These are phyloP conservation scores for Mycogone perniciosa DNA, from an alignment of 2,329 filamentous ascomycete species.

Conservation along the genomic window DNA sequence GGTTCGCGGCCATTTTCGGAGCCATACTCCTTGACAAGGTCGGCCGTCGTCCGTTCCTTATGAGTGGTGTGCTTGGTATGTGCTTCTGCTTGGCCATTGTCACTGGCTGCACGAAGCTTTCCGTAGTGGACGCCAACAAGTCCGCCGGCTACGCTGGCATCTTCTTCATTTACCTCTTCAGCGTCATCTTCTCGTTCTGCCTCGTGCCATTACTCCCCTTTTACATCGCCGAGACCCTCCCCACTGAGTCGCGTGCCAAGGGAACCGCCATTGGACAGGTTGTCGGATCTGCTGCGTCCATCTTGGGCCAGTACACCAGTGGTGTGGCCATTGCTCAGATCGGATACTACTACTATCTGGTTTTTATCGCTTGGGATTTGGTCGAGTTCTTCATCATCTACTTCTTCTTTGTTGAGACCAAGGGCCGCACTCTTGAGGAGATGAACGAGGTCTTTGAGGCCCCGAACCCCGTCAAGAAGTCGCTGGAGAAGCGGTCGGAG, in stretches of 20 bases:
- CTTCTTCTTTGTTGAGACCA: constrained; percentile 29
- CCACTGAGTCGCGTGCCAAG: constrained; percentile 18
- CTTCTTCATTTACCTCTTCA: constrained; percentile 53
- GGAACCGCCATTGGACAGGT: constrained; percentile 7
- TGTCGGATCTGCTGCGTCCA: constrained; percentile 8
- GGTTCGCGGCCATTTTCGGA: constrained; percentile 45
- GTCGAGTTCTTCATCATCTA: constrained; percentile 26
- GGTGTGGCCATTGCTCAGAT: constrained; percentile 17
- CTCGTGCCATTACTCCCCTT: constrained; percentile 13
- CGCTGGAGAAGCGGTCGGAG: not conserved
- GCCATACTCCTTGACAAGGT: constrained; percentile 50
- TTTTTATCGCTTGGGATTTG: constrained; percentile 28
- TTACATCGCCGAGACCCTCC: constrained; percentile 17
- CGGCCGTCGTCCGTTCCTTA: constrained; percentile 50
- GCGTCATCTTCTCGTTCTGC: constrained; percentile 27
- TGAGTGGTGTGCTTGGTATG: constrained; percentile 22
- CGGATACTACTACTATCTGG: constrained; percentile 32
- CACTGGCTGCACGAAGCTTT: constrained; percentile 35
- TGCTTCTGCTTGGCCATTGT: constrained; percentile 48
- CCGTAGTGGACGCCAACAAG: constrained; percentile 38
- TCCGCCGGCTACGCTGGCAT: constrained; percentile 53
- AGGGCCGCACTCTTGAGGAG: constrained; percentile 23
- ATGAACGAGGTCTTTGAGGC: constrained; percentile 22
- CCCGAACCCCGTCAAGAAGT: constrained; percentile 13
- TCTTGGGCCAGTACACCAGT: constrained; percentile 10